Conservation (phyloP, 2,329 filamentous ascomycete species). For the Cryphonectria japonica region DNA sequence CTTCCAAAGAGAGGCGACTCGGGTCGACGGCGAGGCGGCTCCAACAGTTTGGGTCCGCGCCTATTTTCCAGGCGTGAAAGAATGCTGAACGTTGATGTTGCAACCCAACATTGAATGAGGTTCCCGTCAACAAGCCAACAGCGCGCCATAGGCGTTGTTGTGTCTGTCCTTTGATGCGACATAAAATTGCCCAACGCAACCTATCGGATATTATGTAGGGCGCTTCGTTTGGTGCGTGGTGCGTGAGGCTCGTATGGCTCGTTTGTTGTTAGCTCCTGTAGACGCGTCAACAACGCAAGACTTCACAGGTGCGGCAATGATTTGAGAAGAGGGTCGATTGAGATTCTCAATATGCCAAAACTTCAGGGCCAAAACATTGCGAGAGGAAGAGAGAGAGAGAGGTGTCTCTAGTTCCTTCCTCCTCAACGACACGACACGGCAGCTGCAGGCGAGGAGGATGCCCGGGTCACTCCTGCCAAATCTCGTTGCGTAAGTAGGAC, state of each 20-base stretch:
- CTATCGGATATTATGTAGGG: neutral
- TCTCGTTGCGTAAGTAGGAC: neutral
- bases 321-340: neutral
- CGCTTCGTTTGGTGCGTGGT: neutral
- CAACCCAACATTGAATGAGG: slow-evolving; percentile 8
- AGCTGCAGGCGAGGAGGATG: neutral
- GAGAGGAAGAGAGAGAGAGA: neutral
- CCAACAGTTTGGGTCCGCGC: slow-evolving; percentile 20
- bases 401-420: neutral
- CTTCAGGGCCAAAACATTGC: neutral
- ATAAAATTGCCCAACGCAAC: neutral
- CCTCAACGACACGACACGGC: neutral
- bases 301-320: neutral
- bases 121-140: neutral
- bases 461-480: neutral
- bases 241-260: neutral
- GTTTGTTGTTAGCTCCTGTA: neutral
- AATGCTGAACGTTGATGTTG: neutral
- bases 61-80: slow-evolving; percentile 20
- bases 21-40: neutral
- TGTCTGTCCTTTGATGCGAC: neutral
- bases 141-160: neutral
- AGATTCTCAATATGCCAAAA: neutral
- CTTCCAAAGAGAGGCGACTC: neutral
- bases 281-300: neutral